Evolutionary conservation across 2,329 filamentous ascomycete species (phyloP).

Genomic region (Pezicula radicicola): DNA sequence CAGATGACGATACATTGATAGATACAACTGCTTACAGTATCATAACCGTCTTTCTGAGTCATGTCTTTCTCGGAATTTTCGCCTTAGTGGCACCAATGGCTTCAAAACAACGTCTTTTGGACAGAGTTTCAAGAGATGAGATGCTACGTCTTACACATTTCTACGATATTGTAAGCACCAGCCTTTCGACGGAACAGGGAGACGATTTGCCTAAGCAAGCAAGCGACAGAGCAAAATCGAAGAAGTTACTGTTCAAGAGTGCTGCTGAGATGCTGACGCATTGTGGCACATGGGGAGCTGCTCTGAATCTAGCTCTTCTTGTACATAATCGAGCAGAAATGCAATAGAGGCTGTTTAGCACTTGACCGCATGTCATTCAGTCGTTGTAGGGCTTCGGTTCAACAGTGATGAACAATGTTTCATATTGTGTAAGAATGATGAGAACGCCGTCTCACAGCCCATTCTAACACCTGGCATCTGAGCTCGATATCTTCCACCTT

Average conservation of each 20-base stretch:
- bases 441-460: no score
- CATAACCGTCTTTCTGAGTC: conserved; percentile 17
- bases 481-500: no score
- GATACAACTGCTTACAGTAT: conserved; percentile 17
- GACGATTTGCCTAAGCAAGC: background rate
- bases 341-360: no score
- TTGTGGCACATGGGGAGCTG: conserved; percentile 19
- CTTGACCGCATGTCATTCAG: no score
- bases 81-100: conserved; percentile 7
- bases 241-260: conserved; percentile 17
- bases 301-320: conserved; percentile 18
- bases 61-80: conserved; percentile 20
- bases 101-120: conserved; percentile 5
- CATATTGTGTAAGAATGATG: no score
- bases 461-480: no score
- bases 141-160: conserved; percentile 9
- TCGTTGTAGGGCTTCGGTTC: no score
- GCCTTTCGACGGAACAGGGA: background rate
- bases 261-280: conserved; percentile 19
- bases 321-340: conserved; percentile 4
- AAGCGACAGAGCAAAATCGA: background rate
- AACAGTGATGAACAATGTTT: no score
- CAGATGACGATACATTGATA: background rate
- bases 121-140: background rate
- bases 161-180: conserved; percentile 6